A percentile compares a stretch with the other conserved stretches of the same genome.
Conservation (phyloP, 495 filamentous ascomycete genomes). For the Parathielavia appendiculata region DNA sequence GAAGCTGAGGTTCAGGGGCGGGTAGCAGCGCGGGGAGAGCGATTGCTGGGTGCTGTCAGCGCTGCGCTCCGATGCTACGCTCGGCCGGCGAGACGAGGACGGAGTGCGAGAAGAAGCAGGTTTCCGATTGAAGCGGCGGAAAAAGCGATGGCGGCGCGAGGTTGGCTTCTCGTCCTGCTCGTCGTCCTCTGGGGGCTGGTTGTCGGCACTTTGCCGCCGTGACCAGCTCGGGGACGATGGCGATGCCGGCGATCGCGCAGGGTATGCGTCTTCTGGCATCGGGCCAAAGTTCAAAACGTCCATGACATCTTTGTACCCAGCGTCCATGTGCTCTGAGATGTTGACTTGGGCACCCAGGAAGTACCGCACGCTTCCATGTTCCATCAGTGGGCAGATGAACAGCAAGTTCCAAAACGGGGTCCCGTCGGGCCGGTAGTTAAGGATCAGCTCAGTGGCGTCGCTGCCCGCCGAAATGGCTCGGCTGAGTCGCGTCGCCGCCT, state of each 20-base stretch:
- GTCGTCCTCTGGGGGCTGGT: not conserved
- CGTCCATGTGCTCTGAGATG: conserved; percentile 48
- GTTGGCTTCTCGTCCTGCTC: not conserved
- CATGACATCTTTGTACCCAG: conserved; percentile 43
- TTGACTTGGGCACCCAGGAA: conserved; percentile 55
- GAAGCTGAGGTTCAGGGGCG: not conserved
- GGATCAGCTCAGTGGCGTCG: conserved; percentile 48
- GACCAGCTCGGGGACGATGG: not conserved
- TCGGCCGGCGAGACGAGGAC: conserved; percentile 3
- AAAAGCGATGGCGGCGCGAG: conserved; percentile 25
- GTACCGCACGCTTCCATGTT: conserved; percentile 40
- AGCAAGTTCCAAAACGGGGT: conserved; percentile 54
- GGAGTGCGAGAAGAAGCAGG: not conserved
- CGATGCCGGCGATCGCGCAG: not conserved
- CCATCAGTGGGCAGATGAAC: conserved; percentile 47
- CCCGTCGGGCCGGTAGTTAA: conserved; percentile 50
- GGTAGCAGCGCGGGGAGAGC: not conserved
- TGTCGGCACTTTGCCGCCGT: not conserved
- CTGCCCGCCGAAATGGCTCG: conserved; percentile 37
- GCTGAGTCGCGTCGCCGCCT: conserved; percentile 38
- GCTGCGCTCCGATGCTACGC: not conserved
- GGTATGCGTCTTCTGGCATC: conserved; percentile 1
- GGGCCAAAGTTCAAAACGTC: conserved; percentile 38
- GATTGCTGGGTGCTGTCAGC: not conserved
- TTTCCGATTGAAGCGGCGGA: conserved; percentile 20